Evolutionary conservation across 352 stramenopile species (phyloP), one percentile per base, ranked within the genome.

Genomic region (Globisporangium splendens): DNA sequence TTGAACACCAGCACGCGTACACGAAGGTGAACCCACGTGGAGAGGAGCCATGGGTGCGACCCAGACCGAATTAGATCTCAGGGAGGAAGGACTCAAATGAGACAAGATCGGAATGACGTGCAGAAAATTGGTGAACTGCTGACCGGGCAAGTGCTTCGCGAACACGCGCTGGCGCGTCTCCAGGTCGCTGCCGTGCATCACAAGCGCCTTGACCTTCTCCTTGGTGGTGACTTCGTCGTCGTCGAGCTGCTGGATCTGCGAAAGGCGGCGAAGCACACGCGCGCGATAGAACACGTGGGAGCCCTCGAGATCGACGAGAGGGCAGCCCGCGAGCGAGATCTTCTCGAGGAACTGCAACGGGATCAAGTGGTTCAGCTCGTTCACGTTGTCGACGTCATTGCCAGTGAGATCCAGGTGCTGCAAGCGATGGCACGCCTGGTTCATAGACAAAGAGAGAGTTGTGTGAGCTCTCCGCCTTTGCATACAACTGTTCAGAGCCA

Each of bases 131-230:
- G 70, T 61, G 44, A 93, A 93, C 51, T 89, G 66, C 46, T 82
- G 63, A 10, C 56, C 59, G 0, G 79, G 72, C 1, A 93, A 58
- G 46, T 83, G 74, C 47, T 74, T 82, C 18, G 73, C 63, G 12
- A 88, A 81, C 53, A 89, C 72, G 18, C 69, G 59, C n/a, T 72
- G 72, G n/a, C 83, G 75, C 7, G 78, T 72, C 31, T 59, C 66
- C 8, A 84, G 59, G 48, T 93, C 83, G 61, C 74, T 78, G 43
- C 83, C 83, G 58, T 93, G 83, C 75, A 93, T 87, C 17, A 70
- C 79, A 13, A 83, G 66, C 20, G 80, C 79, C 58, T 93, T 93
- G 56, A 89, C 71, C 61, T 90, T 90, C 54, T 91, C 80, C 51
- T 82, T 87, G 15, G 75, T 72, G 1, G 75, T 84, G n/a, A 83